These are phyloP conservation scores for Penicillium turbatum DNA, from an alignment of 495 filamentous ascomycete species.

Conservation along the genomic window DNA sequence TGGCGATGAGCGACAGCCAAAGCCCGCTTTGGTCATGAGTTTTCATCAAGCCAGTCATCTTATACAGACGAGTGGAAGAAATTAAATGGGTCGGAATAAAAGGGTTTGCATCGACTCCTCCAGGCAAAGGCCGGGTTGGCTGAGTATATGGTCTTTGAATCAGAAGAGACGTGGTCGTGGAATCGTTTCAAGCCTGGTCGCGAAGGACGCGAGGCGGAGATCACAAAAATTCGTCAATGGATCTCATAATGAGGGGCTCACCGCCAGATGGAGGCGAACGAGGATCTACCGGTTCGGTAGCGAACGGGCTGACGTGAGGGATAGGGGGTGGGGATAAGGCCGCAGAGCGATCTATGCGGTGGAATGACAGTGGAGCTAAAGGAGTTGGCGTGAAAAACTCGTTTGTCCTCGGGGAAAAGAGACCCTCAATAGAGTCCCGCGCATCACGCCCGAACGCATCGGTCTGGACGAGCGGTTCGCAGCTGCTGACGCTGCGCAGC, in stretches of 20 bases:
- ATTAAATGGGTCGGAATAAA: constrained; percentile 11
- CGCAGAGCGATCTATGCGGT: constrained; percentile 33
- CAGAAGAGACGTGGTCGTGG: constrained; percentile 25
- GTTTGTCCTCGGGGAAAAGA: constrained; percentile 49
- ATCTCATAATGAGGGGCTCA: constrained; percentile 50
- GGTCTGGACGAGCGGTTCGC: constrained; percentile 31
- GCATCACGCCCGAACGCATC: constrained; percentile 37
- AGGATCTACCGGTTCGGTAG: constrained; percentile 38
- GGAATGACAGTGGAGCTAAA: constrained; percentile 26
- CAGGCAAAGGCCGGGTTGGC: constrained; percentile 6
- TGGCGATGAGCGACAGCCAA: constrained; percentile 39
- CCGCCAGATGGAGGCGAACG: constrained; percentile 45
- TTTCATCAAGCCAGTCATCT: constrained; percentile 31
- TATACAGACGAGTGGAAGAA: constrained; percentile 19
- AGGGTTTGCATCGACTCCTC: neutral
- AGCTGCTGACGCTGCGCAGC: constrained; percentile 25
- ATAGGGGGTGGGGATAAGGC: constrained; percentile 8
- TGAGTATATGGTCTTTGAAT: constrained; percentile 17
- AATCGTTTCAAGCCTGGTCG: constrained; percentile 30
- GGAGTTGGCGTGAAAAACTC: constrained; percentile 42
- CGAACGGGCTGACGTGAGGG: constrained; percentile 26
- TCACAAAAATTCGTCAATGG: constrained; percentile 51
- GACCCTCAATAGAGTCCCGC: constrained; percentile 29
- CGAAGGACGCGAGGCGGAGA: constrained; percentile 9
- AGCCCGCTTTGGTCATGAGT: constrained; percentile 48